A percentile compares a stretch with the other conserved stretches of the same genome.
Evolutionary conservation across 2,329 filamentous ascomycete genomes (phyloP).

Genomic region (Cladobotryum mycophilum): DNA sequence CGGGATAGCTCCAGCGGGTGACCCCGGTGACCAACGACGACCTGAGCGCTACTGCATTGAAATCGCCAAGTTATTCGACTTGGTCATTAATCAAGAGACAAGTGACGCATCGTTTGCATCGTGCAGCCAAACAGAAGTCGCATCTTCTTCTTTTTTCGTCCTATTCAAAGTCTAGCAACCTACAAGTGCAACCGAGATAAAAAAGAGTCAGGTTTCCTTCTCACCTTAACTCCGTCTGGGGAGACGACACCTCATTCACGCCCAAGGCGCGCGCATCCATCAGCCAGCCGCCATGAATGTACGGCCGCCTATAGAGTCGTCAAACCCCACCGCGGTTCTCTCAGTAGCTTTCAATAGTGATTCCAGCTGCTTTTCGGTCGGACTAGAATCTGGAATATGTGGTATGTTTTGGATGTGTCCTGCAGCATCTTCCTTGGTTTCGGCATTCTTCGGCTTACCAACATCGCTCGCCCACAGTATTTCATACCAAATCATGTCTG

Average conservation of each 20-base stretch:
- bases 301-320: conserved; percentile 73
- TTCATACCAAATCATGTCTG: conserved; percentile 65
- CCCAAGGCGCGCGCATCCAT: background rate
- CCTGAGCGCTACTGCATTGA: background rate
- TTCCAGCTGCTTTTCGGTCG: conserved; percentile 78
- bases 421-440: background rate
- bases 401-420: conserved; percentile 40
- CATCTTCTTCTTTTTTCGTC: no score
- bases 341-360: conserved; percentile 83
- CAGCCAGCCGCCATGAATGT: conserved; percentile 69
- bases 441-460: conserved; percentile 19
- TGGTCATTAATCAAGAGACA: background rate
- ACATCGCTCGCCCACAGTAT: conserved; percentile 44
- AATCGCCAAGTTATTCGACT: conserved; percentile 7
- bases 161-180: no score
- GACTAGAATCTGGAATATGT: conserved; percentile 78
- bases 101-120: background rate
- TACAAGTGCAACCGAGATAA: no score
- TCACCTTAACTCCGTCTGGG: no score
- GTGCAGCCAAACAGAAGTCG: background rate
- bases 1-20: background rate
- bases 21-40: background rate
- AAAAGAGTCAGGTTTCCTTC: no score
- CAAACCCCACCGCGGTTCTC: conserved; percentile 66
- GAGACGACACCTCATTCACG: no score